Base-by-base conservation (phyloP, 768 basidiomycete species). In the Leccinellum luteum region DNA sequence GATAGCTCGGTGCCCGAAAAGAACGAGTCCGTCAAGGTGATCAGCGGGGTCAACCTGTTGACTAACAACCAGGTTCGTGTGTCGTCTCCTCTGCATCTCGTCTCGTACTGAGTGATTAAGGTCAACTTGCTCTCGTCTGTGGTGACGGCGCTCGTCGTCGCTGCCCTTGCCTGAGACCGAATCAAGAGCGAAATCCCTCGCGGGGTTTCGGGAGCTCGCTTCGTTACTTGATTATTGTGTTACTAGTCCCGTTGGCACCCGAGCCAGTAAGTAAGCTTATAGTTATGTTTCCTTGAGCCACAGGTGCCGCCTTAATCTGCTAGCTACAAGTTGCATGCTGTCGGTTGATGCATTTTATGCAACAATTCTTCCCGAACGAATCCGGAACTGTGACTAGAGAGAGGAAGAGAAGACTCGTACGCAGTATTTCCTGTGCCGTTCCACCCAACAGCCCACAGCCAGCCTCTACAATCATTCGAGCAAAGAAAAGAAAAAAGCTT, bases 61-160 rank as follows among this genome's bases (percentile, higher is more conserved):
- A 85, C 84, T 17, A 96, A 96, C 63, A 93, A 90, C 62, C 89
- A 92, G 75, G 92, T 88, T 67, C 30, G 35, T 3, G 17, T 38
- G 8, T 38, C 8, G 17, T 38, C 8, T 34, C 49, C 4, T n/a
- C 43, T 1, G 6, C 1, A 23, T 32, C 35, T 34, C 25, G 13
- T 48, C 30, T 43, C 12, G 19, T 31, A 2, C 44, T 68, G 58
- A 25, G 25, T 47, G 47, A 12, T 5, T 3, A 17, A 80, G 75
- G 75, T 82, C 59, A 82, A 82, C 61, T 57, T 79, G 5, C 31
- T 81, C 1, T 81, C 80, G 4, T 79, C 77, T 9, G 64, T 72
- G n/a, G 48, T 70, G 6, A 76, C 78, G 1, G 76, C 75, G 3
- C 43, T 76, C 10, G 56, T 71, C 21, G 64, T 78, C 2, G 80